Base-by-base conservation (phyloP, 2,329 filamentous ascomycete genomes). In the Ceratocystis ficicola region DNA sequence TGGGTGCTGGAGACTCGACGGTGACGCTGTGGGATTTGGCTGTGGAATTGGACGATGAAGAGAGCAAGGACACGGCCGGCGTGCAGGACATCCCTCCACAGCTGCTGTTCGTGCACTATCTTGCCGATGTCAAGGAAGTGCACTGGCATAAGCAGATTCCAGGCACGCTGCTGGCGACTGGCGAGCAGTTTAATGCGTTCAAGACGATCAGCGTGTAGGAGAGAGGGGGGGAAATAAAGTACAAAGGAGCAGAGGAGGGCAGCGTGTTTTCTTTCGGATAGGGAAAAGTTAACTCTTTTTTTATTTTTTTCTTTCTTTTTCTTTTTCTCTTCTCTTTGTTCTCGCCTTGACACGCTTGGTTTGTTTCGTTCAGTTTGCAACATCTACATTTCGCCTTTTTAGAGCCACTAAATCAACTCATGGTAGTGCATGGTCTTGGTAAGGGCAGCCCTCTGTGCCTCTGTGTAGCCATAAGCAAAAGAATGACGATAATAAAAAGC, bases 101-200 rank as follows among this genome's bases (percentile, higher is more conserved):
- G 76, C 77, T 99, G 71, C 79, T 99, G 69, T 99, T 99, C 75
- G 91, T 96, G 73, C 94, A 99, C 77, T 96, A 95, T 74, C 90
- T 95, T 79, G 88, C 95, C 72, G 86, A 90, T 71, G 91, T 91
- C 66, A 97, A 96, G 83, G 94, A 99, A 77, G 78, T 92, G 46
- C 94, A 99, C 77, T 99, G 94, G 93, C 93, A 97, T 77, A 89
- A 88, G 44, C 94, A 99, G 78, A 96, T 97, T 74, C 89, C 90
- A 0, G 94, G 94, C 36, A 86, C 86, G 44, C 77, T 97, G 68
- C 86, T 97, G 77, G 91, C 90, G 1, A 99, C 94, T 0, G 94
- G 94, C 8, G 88, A 91, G 72, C 86, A 86, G 76, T 96, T 99
- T 76, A 89, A 87, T 73, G 85, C 91, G 62, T 89, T 92, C 77